Base-by-base conservation (phyloP, 306 rosid genomes). In the Cucumis melo region DNA sequence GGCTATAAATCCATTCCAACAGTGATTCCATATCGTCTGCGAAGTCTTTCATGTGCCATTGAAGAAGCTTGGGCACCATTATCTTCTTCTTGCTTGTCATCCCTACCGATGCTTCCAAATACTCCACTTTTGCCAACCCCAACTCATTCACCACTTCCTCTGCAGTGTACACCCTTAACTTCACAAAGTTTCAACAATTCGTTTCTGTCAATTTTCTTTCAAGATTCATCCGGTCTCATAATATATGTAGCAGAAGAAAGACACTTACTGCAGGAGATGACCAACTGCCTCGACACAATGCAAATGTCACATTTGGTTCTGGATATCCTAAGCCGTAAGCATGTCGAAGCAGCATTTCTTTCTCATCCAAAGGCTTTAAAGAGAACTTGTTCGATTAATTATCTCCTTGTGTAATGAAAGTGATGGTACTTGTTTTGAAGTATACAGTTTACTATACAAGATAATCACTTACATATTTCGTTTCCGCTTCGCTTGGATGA, bases 1-100 rank as follows among this genome's bases (percentile, higher is more conserved):
- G 97, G 83, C 95, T 91, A 71, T 94, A 94, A 80, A 94, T 88
- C 96, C 97, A 94, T 74, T 94, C 98, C 48, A 91, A 50, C 54
- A 94, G 34, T 2, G 98, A 94, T 24, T 90, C 96, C 89, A 94
- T 89, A 12, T 88, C 91, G 78, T 86, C 96, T 7, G 98, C 97
- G 38, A 91, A 94, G 63, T 94, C 96, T 8, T 81, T 81, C 92
- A 88, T 87, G 72, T 92, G 91, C 99, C 99, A 89, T 55, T 92
- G 88, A 67, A 94, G 81, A 46, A 90, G 88, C 87, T 94, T 88
- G 6, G 99, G 99, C 83, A 94, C 90, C 51, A 84, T 36, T 65
- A 94, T 92, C 75, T 80, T 90, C 74, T 89, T 94, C 90, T 88
- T 89, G 88, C 83, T 89, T 11, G 93, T 87, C 7, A 90, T 82